A percentile compares a stretch with the other conserved stretches of the same genome.
Evolutionary conservation across 2,329 filamentous ascomycete species (phyloP).

Genomic region (Venturia nashicola): DNA sequence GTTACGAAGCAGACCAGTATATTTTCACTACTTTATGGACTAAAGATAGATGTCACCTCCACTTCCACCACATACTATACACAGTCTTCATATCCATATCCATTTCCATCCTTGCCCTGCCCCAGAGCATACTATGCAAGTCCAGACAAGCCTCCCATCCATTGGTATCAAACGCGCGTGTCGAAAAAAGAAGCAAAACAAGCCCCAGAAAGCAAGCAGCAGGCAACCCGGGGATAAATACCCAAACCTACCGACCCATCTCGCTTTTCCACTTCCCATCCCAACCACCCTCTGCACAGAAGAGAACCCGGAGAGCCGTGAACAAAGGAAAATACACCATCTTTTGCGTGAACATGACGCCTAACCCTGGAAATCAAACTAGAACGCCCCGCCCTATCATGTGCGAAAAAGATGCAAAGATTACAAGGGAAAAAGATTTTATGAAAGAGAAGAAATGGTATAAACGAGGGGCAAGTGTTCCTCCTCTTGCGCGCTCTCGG

Average conservation of each 20-base stretch:
- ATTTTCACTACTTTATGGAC: background rate
- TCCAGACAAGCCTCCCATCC: background rate
- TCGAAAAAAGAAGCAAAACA: background rate
- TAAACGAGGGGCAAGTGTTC: background rate
- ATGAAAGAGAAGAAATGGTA: background rate
- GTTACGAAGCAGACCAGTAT: too few relatives aligned
- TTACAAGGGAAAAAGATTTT: background rate
- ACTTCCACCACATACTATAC: background rate
- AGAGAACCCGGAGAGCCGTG: background rate
- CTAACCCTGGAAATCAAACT: background rate
- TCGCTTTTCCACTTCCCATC: too few relatives aligned
- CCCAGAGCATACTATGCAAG: background rate
- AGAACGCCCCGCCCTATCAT: background rate
- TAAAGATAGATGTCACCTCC: background rate
- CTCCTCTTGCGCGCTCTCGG: background rate
- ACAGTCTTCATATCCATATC: background rate
- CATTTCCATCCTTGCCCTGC: background rate
- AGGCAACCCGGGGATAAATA: background rate
- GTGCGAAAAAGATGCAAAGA: background rate
- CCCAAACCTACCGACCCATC: background rate
- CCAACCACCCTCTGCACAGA: background rate
- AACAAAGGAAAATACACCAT: background rate
- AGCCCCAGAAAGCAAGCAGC: background rate
- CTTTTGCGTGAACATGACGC: background rate
- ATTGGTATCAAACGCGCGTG: slow-evolving; percentile 2